Conservation (phyloP, 768 basidiomycete genomes). For the Podaxis pistillaris region DNA sequence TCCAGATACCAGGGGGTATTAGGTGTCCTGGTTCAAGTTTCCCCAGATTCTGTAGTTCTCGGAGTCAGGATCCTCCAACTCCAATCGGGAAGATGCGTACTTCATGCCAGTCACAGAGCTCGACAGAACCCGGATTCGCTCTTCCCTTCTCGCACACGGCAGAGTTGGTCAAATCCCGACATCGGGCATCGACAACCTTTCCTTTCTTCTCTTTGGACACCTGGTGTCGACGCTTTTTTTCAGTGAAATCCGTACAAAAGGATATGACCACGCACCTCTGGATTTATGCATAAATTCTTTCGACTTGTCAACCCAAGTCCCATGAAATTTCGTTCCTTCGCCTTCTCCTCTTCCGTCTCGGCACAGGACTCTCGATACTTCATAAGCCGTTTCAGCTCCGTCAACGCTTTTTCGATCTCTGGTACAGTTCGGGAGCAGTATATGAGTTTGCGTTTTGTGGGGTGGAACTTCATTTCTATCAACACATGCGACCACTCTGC, state of each 20-base stretch:
- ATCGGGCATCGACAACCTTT: conserved; percentile 93
- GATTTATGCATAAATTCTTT: conserved; percentile 95
- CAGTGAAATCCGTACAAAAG: background rate
- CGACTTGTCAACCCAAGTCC: conserved; percentile 93
- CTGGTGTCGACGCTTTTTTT: conserved; percentile 36
- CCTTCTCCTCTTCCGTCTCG: conserved; percentile 70
- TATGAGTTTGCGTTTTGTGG: conserved; percentile 89
- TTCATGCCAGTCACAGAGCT: conserved; percentile 95
- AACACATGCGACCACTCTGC: background rate
- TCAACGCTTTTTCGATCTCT: conserved; percentile 97
- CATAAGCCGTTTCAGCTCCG: conserved; percentile 93
- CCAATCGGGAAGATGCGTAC: conserved; percentile 39
- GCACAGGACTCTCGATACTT: conserved; percentile 75
- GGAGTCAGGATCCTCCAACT: conserved; percentile 12
- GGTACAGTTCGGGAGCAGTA: conserved; percentile 99
- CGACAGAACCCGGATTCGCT: conserved; percentile 84
- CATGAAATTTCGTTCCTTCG: conserved; percentile 79
- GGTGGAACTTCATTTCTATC: conserved; percentile 70
- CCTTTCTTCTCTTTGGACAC: conserved; percentile 99
- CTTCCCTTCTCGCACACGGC: conserved; percentile 80
- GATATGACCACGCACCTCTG: conserved; percentile 58
- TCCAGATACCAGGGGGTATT: conserved; percentile 88
- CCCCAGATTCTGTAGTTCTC: conserved; percentile 65
- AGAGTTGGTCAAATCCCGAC: conserved; percentile 91
- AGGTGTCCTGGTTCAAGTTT: conserved; percentile 78